Evolutionary conservation across 179 eudicot species (phyloP).

Genomic region (Sideroxylon spinosum): DNA sequence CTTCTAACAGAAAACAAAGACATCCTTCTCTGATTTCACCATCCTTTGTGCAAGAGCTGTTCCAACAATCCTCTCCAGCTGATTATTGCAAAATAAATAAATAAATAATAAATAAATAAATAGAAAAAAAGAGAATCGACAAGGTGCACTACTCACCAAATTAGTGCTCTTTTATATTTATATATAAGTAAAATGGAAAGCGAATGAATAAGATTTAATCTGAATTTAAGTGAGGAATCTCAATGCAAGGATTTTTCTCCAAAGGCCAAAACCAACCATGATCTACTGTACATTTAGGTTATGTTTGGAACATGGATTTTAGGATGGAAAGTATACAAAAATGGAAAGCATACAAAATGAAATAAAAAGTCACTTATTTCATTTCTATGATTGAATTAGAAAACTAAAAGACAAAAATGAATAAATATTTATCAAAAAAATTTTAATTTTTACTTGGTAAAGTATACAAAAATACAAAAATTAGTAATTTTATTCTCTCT

Average conservation of each 20-base stretch:
- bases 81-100: slow-evolving; percentile 15
- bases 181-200: slow-evolving; percentile 35
- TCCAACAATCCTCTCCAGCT: slow-evolving; percentile 90
- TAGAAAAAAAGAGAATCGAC: slow-evolving; percentile 17
- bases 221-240: not conserved
- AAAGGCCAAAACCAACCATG: not conserved
- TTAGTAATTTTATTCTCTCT: too few species aligned
- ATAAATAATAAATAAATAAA: not conserved
- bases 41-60: slow-evolving; percentile 67
- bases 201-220: too few species aligned
- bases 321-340: not conserved
- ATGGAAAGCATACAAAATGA: too few species aligned
- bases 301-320: too few species aligned
- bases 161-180: too few species aligned
- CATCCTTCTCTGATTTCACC: slow-evolving; percentile 62
- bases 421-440: too few species aligned
- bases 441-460: too few species aligned
- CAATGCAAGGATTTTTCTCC: not conserved
- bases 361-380: too few species aligned
- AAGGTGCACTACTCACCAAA: slow-evolving; percentile 20
- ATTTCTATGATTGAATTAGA: too few species aligned
- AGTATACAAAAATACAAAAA: too few species aligned
- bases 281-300: too few species aligned
- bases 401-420: too few species aligned
- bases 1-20: slow-evolving; percentile 55